Base-by-base conservation (phyloP, 768 basidiomycete genomes). In the Lanmaoa rubissima region DNA sequence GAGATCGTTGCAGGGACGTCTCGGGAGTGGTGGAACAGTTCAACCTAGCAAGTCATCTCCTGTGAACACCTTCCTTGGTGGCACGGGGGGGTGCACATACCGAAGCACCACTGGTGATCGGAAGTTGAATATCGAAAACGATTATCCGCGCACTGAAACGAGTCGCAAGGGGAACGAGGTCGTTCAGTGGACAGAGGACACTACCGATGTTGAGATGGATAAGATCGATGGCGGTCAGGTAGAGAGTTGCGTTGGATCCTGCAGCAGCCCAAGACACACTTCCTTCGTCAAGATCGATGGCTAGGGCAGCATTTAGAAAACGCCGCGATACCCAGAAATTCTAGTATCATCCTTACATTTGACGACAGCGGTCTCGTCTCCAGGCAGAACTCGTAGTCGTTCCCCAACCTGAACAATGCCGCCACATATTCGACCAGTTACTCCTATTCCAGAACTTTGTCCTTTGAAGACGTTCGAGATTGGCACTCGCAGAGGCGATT, bases 401-500 rank as follows among this genome's bases (percentile, higher is more conserved):
- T 98, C 95, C 2, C 97, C 96, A 3, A 94, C 89, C 72, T 98
- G 95, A 4, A 98, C 81, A 38, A 98, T 78, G 6, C 97, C 97
- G 42, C 88, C 85, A 64, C 87, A 91, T 43, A 98, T 75, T 48
- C 94, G 77, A 17, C 97, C 97, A 24, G 87, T 82, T 0, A 98
- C 84, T 0, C 86, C 90, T 5, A 83, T 84, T 2, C 89, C 83
- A 3, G 90, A 84, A 16, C 87, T 84, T 66, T 88, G 87, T 4
- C 91, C 90, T 71, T 88, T 95, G 79, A 96, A 98, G 4, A 98
- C 92, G 69, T 99, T 98, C 13, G 94, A 90, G 21, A 98, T 83
- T 0, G 97, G 97, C 44, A 98, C 79, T 38, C 97, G 84, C 24
- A 96, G 71, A 0, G 95, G 87, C 0, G 84, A 79, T 4, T 79